A percentile compares a stretch with the other conserved stretches of the same genome.
These are phyloP conservation scores for Macrophomina phaseolina DNA, from an alignment of 2,329 filamentous ascomycete genomes.

Conservation along the genomic window DNA sequence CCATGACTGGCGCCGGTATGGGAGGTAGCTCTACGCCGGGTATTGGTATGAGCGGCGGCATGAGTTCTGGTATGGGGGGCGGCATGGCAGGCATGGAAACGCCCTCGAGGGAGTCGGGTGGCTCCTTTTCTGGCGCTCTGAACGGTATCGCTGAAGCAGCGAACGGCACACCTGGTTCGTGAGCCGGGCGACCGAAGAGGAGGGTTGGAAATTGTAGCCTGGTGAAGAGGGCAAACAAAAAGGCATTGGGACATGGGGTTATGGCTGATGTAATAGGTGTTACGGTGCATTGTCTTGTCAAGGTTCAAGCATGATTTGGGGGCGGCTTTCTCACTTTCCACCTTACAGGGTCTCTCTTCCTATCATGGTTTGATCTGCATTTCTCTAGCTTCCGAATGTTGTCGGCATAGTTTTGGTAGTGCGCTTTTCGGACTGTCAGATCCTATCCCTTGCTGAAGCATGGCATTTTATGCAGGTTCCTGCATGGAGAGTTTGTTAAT, in stretches of 20 bases:
- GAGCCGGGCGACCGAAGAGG: neutral
- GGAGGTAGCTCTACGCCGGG: conserved; percentile 1
- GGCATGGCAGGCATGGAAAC: conserved; percentile 26
- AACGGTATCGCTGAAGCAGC: conserved; percentile 27
- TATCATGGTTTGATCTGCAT: neutral
- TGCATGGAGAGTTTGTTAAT: neutral
- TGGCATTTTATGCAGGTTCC: conserved; percentile 2
- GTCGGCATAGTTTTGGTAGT: neutral
- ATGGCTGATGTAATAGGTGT: conserved; percentile 20
- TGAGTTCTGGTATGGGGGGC: conserved; percentile 31
- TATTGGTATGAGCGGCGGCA: conserved; percentile 29
- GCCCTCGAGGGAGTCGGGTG: conserved; percentile 17
- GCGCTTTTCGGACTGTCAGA: neutral
- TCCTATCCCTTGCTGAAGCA: neutral
- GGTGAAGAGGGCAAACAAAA: conserved; percentile 7
- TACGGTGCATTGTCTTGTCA: conserved; percentile 16
- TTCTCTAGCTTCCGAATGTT: neutral
- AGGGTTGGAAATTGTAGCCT: neutral
- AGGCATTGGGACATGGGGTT: conserved; percentile 1
- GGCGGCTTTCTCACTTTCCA: conserved; percentile 4
- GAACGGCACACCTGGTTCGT: conserved; percentile 16
- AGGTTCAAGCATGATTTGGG: neutral
- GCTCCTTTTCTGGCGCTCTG: conserved; percentile 23
- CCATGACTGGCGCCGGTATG: conserved; percentile 15
- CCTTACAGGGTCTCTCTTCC: neutral